Percentiles rank a stretch among this genome's conserved stretches.
phyloP scores from a whole-genome alignment of 495 filamentous ascomycete genomes.

The Bryoglossum gracile region DNA sequence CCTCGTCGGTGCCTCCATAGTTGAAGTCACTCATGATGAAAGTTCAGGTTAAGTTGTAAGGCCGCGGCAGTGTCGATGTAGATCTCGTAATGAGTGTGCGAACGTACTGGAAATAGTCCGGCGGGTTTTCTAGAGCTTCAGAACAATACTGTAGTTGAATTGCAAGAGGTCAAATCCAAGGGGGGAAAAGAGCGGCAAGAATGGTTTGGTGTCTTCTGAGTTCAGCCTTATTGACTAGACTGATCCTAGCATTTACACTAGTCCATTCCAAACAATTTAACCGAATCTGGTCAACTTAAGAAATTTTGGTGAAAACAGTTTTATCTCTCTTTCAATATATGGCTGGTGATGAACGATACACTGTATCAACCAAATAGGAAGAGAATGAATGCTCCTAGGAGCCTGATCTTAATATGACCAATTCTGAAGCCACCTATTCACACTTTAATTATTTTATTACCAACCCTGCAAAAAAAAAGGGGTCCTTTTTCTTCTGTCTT shows the following conservation, averaged over 20 bases:
- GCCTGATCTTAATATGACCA: constrained; percentile 47
- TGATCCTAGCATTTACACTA: neutral
- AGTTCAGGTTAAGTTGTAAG: too few species aligned
- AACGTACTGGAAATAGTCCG: too few species aligned
- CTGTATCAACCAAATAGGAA: constrained; percentile 50
- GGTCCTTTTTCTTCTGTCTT: neutral
- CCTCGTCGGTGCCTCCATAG: constrained; percentile 74
- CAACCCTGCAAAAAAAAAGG: neutral
- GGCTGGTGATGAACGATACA: constrained; percentile 50
- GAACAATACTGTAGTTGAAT: too few species aligned
- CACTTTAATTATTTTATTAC: neutral
- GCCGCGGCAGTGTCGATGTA: too few species aligned
- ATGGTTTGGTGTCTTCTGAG: neutral
- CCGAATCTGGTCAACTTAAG: too few species aligned
- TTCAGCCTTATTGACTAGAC: neutral
- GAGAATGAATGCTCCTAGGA: constrained; percentile 45
- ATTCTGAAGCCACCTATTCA: constrained; percentile 43
- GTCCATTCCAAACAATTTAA: too few species aligned
- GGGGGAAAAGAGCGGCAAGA: neutral
- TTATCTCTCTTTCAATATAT: constrained; percentile 15
- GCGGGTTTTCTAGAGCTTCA: too few species aligned
- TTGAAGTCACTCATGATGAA: constrained; percentile 41
- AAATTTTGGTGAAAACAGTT: too few species aligned
- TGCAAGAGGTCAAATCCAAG: constrained; percentile 1
- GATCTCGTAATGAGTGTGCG: too few species aligned